phyloP scores from a whole-genome alignment of 352 stramenopile species.

The Phytophthora chlamydospora region DNA sequence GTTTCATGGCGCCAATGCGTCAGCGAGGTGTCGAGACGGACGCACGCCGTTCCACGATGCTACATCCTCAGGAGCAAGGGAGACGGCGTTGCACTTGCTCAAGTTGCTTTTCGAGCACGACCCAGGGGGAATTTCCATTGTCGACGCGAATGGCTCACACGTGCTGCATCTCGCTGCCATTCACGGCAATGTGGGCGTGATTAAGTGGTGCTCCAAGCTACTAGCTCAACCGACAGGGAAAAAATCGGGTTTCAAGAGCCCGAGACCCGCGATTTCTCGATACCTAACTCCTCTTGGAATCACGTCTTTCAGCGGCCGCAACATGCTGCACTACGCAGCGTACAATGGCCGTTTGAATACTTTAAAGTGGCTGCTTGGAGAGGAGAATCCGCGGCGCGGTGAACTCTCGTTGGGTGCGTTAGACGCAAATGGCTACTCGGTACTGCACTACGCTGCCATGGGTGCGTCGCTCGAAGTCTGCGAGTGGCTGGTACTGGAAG shows the following conservation, averaged over 20 bases:
- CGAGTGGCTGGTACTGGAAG: slow-evolving; percentile 63
- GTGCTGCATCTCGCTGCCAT: slow-evolving; percentile 73
- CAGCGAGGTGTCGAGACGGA: slow-evolving; percentile 51
- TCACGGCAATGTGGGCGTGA: slow-evolving; percentile 61
- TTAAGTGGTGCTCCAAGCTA: slow-evolving; percentile 56
- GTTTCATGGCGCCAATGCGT: slow-evolving; percentile 52
- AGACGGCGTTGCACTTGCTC: slow-evolving; percentile 43
- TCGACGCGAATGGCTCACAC: slow-evolving; percentile 68
- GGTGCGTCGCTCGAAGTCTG: slow-evolving; percentile 59
- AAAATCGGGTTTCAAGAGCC: background rate
- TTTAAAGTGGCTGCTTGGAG: slow-evolving; percentile 54
- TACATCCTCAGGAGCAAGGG: slow-evolving; percentile 34
- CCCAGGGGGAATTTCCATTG: slow-evolving; percentile 41
- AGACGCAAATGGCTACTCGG: slow-evolving; percentile 63
- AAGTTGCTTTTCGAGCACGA: slow-evolving; percentile 64
- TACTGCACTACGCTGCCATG: slow-evolving; percentile 75
- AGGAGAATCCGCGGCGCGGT: slow-evolving; percentile 26
- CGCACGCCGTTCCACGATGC: slow-evolving; percentile 70
- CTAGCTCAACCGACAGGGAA: slow-evolving; percentile 2
- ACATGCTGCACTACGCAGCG: slow-evolving; percentile 71
- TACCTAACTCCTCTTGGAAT: slow-evolving; percentile 42
- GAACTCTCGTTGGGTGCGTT: slow-evolving; percentile 44
- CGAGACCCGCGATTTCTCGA: background rate
- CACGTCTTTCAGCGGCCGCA: slow-evolving; percentile 66
- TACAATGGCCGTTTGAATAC: slow-evolving; percentile 62